Evolutionary conservation across 305 asterid species (phyloP), one percentile per base, ranked within the genome.

Genomic region (Vinca major): DNA sequence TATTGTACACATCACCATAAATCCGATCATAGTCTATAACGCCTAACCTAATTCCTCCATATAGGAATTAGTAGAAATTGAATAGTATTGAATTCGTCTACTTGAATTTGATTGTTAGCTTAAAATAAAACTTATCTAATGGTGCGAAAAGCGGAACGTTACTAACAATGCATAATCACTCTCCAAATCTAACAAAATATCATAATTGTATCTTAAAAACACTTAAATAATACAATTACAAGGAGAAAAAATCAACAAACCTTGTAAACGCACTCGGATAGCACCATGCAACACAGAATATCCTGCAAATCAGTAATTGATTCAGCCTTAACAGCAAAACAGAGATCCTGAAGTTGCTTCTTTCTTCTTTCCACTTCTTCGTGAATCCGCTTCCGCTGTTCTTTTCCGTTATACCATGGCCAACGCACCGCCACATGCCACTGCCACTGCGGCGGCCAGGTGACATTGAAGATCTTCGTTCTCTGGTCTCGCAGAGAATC

Each of bases 181-280:
- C 5, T 10, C 43, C 68, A 26, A 52, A 36, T 16, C 44, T 11
- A 17, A 13, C n/a, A 11, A 52, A 60, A 3, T 2, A 47, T 5
- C 9, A 52, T 17, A n/a, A 10, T 17, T 17, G 11, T 7, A n/a
- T 52, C 10, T 2, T 14, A 60, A 12, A 12, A 13, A 36, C 13
- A 36, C 19, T 45, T 5, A 6, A 45, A 5, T 45, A 14, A 12
- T 36, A 36, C 11, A 58, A 44, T 11, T 44, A 13, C 40, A 57
- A 37, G 53, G 56, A 13, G 11, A 26, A 19, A 74, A 10, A 68
- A 20, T 2, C 19, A 64, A 48, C 49, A 66, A 62, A 91, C 98
- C 98, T 91, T 91, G 82, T 91, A 91, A 33, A 91, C 98, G 69
- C 96, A 90, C 77, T 93, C 99, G 57, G 99, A 85, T 67, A 93